These are phyloP conservation scores for Amanita subjunquillea DNA, from an alignment of 768 basidiomycete genomes.

Conservation along the genomic window DNA sequence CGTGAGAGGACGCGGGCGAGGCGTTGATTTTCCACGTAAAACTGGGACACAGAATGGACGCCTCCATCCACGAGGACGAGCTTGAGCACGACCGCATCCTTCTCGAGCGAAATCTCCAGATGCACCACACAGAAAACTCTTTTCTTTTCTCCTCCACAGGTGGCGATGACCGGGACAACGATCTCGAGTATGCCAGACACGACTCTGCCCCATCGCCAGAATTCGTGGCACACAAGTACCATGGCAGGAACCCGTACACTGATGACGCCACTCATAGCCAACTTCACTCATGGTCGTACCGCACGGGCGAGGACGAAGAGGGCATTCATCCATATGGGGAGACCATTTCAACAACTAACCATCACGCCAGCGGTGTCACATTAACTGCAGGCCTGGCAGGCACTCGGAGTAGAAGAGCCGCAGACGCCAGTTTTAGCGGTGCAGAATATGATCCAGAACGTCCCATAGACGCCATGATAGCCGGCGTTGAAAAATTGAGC, in stretches of 20 bases:
- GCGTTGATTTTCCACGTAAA: background rate
- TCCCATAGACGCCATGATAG: slow-evolving; percentile 64
- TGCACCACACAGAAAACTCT: slow-evolving; percentile 58
- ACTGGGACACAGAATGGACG: background rate
- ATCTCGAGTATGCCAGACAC: slow-evolving; percentile 66
- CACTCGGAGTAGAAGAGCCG: slow-evolving; percentile 29
- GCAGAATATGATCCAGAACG: slow-evolving; percentile 84
- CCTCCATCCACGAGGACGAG: slow-evolving; percentile 39
- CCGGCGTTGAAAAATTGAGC: slow-evolving; percentile 46
- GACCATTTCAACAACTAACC: slow-evolving; percentile 74
- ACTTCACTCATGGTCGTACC: slow-evolving; percentile 48
- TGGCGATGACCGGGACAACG: slow-evolving; percentile 14
- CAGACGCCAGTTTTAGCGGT: slow-evolving; percentile 52
- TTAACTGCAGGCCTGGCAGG: slow-evolving; percentile 75
- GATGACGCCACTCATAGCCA: slow-evolving; percentile 35
- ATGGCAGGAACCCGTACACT: slow-evolving; percentile 39
- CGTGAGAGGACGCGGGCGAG: slow-evolving; percentile 1
- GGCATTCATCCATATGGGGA: slow-evolving; percentile 58
- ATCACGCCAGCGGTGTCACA: slow-evolving; percentile 85
- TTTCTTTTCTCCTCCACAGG: slow-evolving; percentile 53
- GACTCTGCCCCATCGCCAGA: slow-evolving; percentile 46
- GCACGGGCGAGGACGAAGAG: slow-evolving; percentile 44
- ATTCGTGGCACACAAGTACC: slow-evolving; percentile 42
- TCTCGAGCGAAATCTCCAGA: slow-evolving; percentile 60
- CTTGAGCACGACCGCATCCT: slow-evolving; percentile 68